These are phyloP conservation scores for Dioscorea alata DNA, from an alignment of 106 monocot species.

Conservation along the genomic window DNA sequence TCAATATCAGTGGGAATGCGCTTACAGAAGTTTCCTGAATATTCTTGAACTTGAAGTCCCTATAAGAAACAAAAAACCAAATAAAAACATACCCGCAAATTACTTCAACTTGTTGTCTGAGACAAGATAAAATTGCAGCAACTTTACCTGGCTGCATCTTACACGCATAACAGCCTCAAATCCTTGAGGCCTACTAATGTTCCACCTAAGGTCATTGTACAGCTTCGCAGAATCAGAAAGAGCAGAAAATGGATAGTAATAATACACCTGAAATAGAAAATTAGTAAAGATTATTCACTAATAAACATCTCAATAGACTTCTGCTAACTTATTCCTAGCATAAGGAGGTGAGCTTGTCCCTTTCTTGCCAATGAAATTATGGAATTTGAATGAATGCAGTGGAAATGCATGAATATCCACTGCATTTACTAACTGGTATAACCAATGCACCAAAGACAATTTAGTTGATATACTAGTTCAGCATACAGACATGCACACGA, in stretches of 20 bases:
- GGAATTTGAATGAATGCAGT: too few species aligned
- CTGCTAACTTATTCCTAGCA: too few species aligned
- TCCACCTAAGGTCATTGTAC: slow-evolving; percentile 98
- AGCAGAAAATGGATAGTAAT: slow-evolving; percentile 94
- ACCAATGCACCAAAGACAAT: too few species aligned
- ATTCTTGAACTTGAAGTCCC: slow-evolving; percentile 86
- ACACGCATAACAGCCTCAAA: slow-evolving; percentile 99
- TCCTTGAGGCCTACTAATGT: slow-evolving; percentile 91
- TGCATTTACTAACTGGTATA: too few species aligned
- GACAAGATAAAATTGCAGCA: neutral
- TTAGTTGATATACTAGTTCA: too few species aligned
- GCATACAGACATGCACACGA: too few species aligned
- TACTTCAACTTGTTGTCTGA: neutral
- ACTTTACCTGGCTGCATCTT: slow-evolving; percentile 74
- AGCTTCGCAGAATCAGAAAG: slow-evolving; percentile 92
- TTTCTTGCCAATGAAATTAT: too few species aligned
- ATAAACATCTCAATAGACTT: too few species aligned
- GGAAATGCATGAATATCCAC: too few species aligned
- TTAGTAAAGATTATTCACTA: neutral
- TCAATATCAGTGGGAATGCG: slow-evolving; percentile 85
- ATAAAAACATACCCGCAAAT: neutral
- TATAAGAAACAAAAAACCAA: slow-evolving; percentile 11
- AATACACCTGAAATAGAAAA: slow-evolving; percentile 64
- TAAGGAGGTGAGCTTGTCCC: too few species aligned
- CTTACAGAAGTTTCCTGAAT: slow-evolving; percentile 77